Conservation (phyloP, 2,329 filamentous ascomycete species). For the Aspergillus luchuensis region DNA sequence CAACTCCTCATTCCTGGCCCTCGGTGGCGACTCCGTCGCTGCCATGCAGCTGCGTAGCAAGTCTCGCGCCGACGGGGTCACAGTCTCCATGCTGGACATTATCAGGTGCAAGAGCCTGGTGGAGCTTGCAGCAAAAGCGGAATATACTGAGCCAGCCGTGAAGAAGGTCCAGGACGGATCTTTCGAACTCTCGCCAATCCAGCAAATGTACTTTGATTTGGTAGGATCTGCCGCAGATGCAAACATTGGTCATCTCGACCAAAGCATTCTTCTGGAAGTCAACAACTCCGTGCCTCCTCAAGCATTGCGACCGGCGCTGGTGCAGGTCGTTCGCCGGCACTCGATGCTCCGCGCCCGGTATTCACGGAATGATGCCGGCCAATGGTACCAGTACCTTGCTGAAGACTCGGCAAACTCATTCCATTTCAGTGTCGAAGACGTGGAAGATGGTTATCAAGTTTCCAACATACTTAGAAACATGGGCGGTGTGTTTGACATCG, state of each 20-base stretch:
- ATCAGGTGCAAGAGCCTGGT: background rate
- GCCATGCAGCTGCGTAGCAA: background rate
- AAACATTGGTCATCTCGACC: background rate
- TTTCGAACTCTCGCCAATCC: background rate
- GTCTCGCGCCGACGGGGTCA: background rate
- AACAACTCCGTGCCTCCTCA: background rate
- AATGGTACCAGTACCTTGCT: background rate
- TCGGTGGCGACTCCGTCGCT: background rate
- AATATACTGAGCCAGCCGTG: background rate
- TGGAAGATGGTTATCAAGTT: background rate
- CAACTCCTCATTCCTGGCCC: background rate
- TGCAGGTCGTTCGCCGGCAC: background rate
- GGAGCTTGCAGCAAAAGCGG: background rate
- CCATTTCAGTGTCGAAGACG: background rate
- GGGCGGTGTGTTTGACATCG: background rate
- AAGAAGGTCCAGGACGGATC: background rate
- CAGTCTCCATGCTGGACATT: background rate
- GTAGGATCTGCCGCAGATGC: background rate
- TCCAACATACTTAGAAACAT: background rate
- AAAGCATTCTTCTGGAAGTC: background rate
- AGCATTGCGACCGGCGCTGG: background rate
- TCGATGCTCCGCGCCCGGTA: slow-evolving; percentile 1
- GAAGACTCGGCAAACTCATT: background rate
- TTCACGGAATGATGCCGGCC: background rate
- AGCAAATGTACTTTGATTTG: background rate